phyloP scores from a whole-genome alignment of 2,329 filamentous ascomycete species.

The Fusarium fracticaudum region DNA sequence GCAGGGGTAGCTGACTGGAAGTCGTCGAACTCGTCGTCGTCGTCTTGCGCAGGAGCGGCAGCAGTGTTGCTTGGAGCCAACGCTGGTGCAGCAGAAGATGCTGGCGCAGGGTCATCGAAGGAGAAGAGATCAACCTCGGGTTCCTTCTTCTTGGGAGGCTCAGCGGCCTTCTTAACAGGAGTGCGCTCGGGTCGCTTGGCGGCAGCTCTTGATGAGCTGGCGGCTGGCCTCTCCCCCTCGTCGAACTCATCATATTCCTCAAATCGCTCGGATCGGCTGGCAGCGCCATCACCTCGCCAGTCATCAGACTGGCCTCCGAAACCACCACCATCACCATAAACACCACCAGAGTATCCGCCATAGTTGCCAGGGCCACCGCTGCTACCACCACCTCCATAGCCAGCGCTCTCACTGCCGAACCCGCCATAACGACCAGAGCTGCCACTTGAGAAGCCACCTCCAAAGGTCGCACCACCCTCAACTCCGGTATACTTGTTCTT shows the following conservation, averaged over 20 bases:
- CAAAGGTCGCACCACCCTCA: slow-evolving; percentile 77
- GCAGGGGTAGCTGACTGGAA: slow-evolving; percentile 87
- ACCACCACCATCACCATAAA: slow-evolving; percentile 96
- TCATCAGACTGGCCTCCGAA: slow-evolving; percentile 83
- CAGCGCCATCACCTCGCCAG: slow-evolving; percentile 68
- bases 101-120: slow-evolving; percentile 79
- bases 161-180: slow-evolving; percentile 57
- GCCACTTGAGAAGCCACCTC: slow-evolving; percentile 64
- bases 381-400: slow-evolving; percentile 61
- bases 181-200: slow-evolving; percentile 46
- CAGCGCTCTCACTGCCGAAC: slow-evolving; percentile 87
- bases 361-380: slow-evolving; percentile 49
- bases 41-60: slow-evolving; percentile 51
- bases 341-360: slow-evolving; percentile 73
- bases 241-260: slow-evolving; percentile 98
- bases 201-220: slow-evolving; percentile 58
- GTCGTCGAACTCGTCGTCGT: slow-evolving; percentile 94
- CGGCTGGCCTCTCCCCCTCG: slow-evolving; percentile 67
- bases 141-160: slow-evolving; percentile 81
- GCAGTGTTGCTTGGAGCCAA: slow-evolving; percentile 47
- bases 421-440: slow-evolving; percentile 78
- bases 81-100: slow-evolving; percentile 55
- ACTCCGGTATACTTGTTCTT: slow-evolving; percentile 96
- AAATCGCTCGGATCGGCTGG: slow-evolving; percentile 75
- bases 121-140: slow-evolving; percentile 94